Base-by-base conservation (phyloP, 371 early-diverging fungal genomes). In the Rhizomucor pusillus region DNA sequence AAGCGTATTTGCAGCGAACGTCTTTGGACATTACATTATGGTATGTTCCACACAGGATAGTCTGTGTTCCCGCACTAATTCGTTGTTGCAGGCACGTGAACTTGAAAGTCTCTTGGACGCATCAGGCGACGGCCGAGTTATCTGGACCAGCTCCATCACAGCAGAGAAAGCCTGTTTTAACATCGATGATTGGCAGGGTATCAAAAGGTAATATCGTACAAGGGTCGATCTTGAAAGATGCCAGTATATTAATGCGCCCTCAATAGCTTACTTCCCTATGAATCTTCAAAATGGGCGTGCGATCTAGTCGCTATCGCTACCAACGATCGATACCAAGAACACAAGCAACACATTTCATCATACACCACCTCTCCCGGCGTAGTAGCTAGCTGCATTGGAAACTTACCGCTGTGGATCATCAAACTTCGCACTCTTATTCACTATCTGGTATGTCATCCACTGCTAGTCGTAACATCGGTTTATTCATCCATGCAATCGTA, bases 21-120 rank as follows among this genome's bases (percentile, higher is more conserved):
- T 91, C 6, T 89, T 93, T 69, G 95, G 95, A 4, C 95, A 94
- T 56, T 94, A 91, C 60, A 54, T 93, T 10, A 82, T 94, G 79
- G 84, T 87, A 67, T 57, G 18, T 19, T 11, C 36, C 20, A 51
- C 14, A 5, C 0, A 20, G n/a, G n/a, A n/a, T n/a, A n/a, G n/a
- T n/a, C n/a, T n/a, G n/a, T n/a, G n/a, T n/a, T n/a, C n/a, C n/a
- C n/a, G n/a, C n/a, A 34, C 41, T 40, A 10, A 23, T 22, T 43
- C 25, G n/a, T 18, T 35, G 14, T 4, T 16, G 4, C 59, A 85
- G 85, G 77, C 85, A 35, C 79, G 79, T 50, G 82, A 84, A 47
- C 62, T 92, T 7, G 73, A 80, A 59, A 56, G 59, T 1, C 56
- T 75, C 22, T 24, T 90, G 56, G 47, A 57, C 18, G 61, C 62